Percentiles rank a stretch among this genome's conserved stretches.
Conservation (phyloP, 2,329 filamentous ascomycete genomes). For the Fusarium sp. region DNA sequence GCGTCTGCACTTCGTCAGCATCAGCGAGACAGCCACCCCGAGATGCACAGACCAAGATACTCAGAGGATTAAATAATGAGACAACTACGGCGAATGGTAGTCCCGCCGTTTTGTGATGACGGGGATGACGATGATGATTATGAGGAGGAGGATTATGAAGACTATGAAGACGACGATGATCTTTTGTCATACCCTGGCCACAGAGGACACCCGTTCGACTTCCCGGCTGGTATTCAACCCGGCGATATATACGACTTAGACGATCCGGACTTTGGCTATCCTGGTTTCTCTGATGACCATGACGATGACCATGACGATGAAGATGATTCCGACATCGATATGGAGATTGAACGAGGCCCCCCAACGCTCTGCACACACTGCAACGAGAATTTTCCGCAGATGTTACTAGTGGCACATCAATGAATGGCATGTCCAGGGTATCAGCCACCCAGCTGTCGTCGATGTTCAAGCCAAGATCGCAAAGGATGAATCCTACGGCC, state of each 20-base stretch:
- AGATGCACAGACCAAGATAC: neutral
- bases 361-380: neutral
- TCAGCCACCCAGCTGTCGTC: neutral
- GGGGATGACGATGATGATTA: neutral
- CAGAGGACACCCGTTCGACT: neutral
- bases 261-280: neutral
- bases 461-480: neutral
- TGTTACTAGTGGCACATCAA: neutral
- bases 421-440: neutral
- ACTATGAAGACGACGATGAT: neutral
- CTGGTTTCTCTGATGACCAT: neutral
- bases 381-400: neutral
- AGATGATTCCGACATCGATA: neutral
- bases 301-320: neutral
- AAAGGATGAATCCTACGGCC: neutral
- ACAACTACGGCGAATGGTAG: neutral
- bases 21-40: neutral
- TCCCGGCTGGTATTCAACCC: neutral
- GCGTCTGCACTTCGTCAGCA: neutral
- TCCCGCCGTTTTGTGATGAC: neutral
- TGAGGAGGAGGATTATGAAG: neutral
- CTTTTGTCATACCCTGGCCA: neutral
- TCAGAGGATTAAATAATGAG: neutral
- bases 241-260: neutral
- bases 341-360: neutral